Base-by-base conservation (phyloP, 78 protist genomes). In the Pigoraptor vietnamica region DNA sequence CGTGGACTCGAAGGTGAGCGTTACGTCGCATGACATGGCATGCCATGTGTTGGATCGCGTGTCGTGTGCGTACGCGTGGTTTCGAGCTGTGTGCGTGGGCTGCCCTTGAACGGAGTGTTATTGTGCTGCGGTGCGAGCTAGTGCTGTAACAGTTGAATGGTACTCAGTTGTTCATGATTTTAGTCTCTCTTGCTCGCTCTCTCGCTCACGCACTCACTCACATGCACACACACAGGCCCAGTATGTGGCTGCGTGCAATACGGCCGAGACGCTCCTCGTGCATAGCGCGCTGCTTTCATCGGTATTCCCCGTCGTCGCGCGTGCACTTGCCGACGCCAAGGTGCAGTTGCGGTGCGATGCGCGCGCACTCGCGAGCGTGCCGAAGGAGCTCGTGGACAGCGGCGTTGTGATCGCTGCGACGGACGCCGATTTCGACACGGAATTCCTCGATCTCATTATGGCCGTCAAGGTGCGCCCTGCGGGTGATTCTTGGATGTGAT, bases 211-310 rank as follows among this genome's bases (percentile, higher is more conserved):
- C 67, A 48, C 67, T 21, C 67, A 48, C 67, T 21, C 67, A 48
- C 67, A 48, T 14, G 67, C 33, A 2, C 81, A 1, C 38, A 2
- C 79, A 35, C 36, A 48, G 67, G 25, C 91, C 24, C 82, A 95
- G 23, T 97, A 97, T 90, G 96, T 98, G 23, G 90, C 97, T 23
- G 98, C 98, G 0, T 97, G 98, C 94, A 97, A 97, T 86, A 94
- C 98, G 0, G 79, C 37, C 24, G 98, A 97, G 93, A 95, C 97
- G 33, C 92, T 97, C 23, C 91, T 97, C n/a, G 93, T 97, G 48
- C 95, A 96, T 89, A 24, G 23, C 10, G 39, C 6, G 0, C 34
- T 92, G 1, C 87, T 38, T 1, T 37, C 24, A 1, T 6, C 39
- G n/a, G 32, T 37, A 23, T 88, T 40, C 38, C 25, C 0, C 33